Evolutionary conservation across 1,284 basidiomycete species (phyloP), one percentile per base, ranked within the genome.

Genomic region (Apiotrichum montevideense): DNA sequence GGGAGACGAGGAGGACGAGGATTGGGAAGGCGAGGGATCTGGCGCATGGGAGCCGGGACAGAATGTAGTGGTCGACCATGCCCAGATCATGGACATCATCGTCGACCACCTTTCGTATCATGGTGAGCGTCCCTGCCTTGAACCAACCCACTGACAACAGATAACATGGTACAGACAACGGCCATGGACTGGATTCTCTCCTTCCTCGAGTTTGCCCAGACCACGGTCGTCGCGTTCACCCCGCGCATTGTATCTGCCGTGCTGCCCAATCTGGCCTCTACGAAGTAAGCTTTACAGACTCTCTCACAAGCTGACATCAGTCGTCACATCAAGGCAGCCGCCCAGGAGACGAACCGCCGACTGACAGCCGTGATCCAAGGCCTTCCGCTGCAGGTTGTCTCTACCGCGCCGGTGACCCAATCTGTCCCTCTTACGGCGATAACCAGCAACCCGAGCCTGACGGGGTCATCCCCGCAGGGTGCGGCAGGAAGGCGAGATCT

Each of bases 191-290:
- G 96, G 96, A 81, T 99, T 35, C 84, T 90, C 15, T 91, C 94
- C 61, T 93, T 98, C 74, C 79, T 98, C 15, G 82, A 81, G 45
- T 92, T 97, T 65, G 87, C 87, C 6, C 86, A 89, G 61, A 88
- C 91, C 67, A 90, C 96, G 51, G 89, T 98, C 79, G 85, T 98
- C 32, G 89, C 91, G 2, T 97, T 97, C 70, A 94, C 93, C 0
- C 93, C 96, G 1, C 85, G 89, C 39, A 84, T 98, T 43, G 88
- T 98, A 47, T 87, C 88, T 6, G 90, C 90, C 13, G 88, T 98
- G 58, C 82, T 99, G 13, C 92, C 93, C 1, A 96, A 93, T 69
- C 85, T 99, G 39, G 92, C 96, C 0, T 93, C 71, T 1, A 52
- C 63, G 8, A 71, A 73, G 71, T 70, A 50, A 58, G 68, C 58